phyloP scores from a whole-genome alignment of 495 filamentous ascomycete species.

The Penicillium silybi region DNA sequence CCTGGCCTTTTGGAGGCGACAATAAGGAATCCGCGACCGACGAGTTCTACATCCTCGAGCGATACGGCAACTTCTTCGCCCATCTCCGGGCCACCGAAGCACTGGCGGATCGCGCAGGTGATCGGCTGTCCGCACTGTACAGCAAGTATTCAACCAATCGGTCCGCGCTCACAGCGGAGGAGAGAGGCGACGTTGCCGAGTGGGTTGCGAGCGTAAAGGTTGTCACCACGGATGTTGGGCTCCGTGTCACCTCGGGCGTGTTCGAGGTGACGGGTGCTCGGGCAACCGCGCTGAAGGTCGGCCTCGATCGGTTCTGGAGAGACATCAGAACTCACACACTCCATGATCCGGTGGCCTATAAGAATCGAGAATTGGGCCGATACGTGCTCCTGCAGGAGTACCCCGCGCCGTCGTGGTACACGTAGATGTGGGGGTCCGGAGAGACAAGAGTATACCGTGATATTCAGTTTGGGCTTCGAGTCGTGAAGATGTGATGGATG shows the following conservation, averaged over 20 bases:
- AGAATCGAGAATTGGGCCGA: constrained; percentile 54
- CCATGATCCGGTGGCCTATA: constrained; percentile 62
- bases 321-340: constrained; percentile 57
- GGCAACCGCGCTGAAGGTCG: constrained; percentile 49
- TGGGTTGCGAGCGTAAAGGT: constrained; percentile 58
- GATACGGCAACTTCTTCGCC: constrained; percentile 57
- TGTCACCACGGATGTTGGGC: constrained; percentile 52
- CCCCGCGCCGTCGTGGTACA: constrained; percentile 59
- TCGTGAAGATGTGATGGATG: neutral
- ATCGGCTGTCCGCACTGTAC: constrained; percentile 41
- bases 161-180: constrained; percentile 35
- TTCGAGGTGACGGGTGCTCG: constrained; percentile 58
- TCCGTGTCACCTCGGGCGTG: constrained; percentile 52
- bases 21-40: constrained; percentile 50
- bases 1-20: constrained; percentile 58
- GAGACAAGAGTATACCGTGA: too few species aligned
- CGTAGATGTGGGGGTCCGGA: constrained; percentile 19
- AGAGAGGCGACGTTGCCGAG: constrained; percentile 55
- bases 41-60: constrained; percentile 59
- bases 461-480: neutral
- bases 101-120: constrained; percentile 50
- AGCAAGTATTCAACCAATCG: constrained; percentile 28
- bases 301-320: constrained; percentile 58
- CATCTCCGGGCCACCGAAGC: constrained; percentile 54
- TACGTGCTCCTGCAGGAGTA: constrained; percentile 49